Percentiles rank a stretch among this genome's conserved stretches.
Evolutionary conservation across 2,329 filamentous ascomycete genomes (phyloP).

Genomic region (Fusarium domesticum): DNA sequence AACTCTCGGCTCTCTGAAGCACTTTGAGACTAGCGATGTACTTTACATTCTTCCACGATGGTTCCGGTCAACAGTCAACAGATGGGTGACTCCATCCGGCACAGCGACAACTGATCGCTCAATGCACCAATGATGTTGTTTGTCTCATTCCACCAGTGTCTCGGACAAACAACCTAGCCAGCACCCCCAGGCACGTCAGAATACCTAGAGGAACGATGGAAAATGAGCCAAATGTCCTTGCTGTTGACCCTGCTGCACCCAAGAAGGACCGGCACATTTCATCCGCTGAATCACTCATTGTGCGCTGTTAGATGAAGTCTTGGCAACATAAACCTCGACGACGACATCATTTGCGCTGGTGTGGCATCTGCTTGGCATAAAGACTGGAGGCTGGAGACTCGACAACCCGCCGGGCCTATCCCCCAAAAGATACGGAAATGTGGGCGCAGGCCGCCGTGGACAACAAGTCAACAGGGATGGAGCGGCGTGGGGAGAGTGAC

Average conservation of each 20-base stretch:
- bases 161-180: neutral
- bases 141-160: neutral
- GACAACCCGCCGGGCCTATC: neutral
- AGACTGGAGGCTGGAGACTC: neutral
- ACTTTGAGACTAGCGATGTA: constrained; percentile 2
- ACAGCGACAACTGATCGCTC: neutral
- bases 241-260: neutral
- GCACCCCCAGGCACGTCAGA: neutral
- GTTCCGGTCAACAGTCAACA: neutral
- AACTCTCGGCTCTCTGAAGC: constrained; percentile 16
- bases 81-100: neutral
- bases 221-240: neutral
- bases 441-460: neutral
- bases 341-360: neutral
- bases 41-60: neutral
- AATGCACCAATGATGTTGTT: neutral
- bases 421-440: neutral
- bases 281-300: neutral
- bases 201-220: neutral
- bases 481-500: neutral
- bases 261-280: neutral
- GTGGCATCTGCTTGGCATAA: neutral
- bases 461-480: neutral
- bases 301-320: neutral
- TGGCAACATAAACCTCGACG: neutral